Evolutionary conservation across 768 basidiomycete genomes (phyloP).

Genomic region (Lactarius tabidus): DNA sequence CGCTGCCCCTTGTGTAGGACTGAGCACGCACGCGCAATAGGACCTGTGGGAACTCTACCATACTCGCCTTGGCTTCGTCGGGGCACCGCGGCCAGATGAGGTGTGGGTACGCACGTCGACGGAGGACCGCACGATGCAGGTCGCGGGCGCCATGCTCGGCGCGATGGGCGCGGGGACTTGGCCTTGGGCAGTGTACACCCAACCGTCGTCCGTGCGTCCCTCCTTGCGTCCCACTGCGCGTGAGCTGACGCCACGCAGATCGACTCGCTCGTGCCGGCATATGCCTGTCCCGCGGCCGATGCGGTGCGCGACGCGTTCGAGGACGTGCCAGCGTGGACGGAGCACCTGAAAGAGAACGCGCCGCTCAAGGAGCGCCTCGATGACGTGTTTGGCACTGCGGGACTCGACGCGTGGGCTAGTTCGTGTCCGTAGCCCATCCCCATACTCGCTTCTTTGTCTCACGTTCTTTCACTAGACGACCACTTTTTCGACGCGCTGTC

Average conservation of each 20-base stretch:
- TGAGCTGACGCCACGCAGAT: conserved; percentile 34
- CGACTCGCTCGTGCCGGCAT: conserved; percentile 45
- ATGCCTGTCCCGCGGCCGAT: conserved; percentile 41
- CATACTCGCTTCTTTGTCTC: background rate
- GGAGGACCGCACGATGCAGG: conserved; percentile 46
- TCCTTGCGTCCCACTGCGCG: background rate
- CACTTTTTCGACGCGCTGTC: conserved; percentile 53
- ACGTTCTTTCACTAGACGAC: conserved; percentile 34
- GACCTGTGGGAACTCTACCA: conserved; percentile 47
- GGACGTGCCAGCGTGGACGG: conserved; percentile 44
- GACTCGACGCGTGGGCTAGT: conserved; percentile 39
- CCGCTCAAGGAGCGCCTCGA: conserved; percentile 39
- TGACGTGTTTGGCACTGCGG: conserved; percentile 39
- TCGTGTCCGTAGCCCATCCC: conserved; percentile 39
- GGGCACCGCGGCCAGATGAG: conserved; percentile 33
- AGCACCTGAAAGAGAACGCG: conserved; percentile 39
- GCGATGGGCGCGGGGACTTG: conserved; percentile 40
- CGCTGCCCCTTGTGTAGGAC: too few relatives aligned
- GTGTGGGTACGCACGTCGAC: conserved; percentile 44
- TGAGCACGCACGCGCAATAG: conserved; percentile 31
- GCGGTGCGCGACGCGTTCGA: conserved; percentile 40
- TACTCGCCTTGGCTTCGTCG: conserved; percentile 36
- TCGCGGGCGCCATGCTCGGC: conserved; percentile 41
- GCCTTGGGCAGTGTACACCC: conserved; percentile 39
- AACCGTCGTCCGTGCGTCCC: conserved; percentile 39